phyloP scores from a whole-genome alignment of 257 asterid species.

The Nyctanthes arbortristis region DNA sequence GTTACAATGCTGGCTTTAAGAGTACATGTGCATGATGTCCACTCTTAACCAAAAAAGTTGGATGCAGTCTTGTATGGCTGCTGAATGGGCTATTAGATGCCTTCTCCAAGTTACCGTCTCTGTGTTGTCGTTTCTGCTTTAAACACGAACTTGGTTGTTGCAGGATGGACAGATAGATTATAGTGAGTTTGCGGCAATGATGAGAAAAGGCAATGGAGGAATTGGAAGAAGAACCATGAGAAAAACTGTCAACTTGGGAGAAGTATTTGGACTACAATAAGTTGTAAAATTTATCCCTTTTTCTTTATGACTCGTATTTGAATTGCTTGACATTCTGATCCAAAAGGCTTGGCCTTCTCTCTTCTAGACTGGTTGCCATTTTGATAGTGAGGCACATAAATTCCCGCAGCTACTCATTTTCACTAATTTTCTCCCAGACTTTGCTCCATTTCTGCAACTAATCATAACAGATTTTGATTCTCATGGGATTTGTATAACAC shows the following conservation, averaged over 20 bases:
- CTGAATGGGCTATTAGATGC: not conserved
- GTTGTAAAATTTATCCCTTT: not conserved
- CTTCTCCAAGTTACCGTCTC: not conserved
- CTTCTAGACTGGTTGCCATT: not conserved
- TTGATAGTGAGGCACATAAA: no score
- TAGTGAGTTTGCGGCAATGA: slow-evolving; percentile 61
- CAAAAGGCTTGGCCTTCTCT: not conserved
- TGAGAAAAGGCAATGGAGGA: slow-evolving; percentile 62
- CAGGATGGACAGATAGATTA: slow-evolving; percentile 69
- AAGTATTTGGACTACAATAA: slow-evolving; percentile 48
- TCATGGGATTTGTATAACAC: no score
- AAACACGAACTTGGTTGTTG: not conserved
- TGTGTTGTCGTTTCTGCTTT: not conserved
- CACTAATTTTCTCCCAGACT: no score
- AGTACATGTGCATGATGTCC: not conserved
- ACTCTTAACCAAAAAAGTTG: not conserved
- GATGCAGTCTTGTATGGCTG: not conserved
- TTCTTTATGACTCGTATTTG: not conserved
- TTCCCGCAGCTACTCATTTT: no score
- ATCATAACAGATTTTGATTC: no score
- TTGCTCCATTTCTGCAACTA: no score
- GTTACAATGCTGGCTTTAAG: not conserved
- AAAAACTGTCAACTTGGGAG: slow-evolving; percentile 55
- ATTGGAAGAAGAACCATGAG: slow-evolving; percentile 63
- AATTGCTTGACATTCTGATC: not conserved